Conservation (phyloP, 805 yeast genomes). For the Pichia thaimueangensis region DNA sequence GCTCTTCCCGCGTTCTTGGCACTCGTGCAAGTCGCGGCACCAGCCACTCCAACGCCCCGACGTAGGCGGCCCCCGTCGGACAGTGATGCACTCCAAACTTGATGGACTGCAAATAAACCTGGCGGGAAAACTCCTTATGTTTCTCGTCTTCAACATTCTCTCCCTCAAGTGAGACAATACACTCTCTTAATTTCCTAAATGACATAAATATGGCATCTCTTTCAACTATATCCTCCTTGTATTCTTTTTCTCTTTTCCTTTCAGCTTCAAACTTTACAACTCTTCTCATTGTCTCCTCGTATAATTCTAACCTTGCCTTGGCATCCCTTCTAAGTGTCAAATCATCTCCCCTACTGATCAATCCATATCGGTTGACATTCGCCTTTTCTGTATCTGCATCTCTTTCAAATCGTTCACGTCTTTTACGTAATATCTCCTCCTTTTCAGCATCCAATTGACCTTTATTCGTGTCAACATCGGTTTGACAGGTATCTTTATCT, state of each 20-base stretch:
- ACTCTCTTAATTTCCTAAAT: constrained; percentile 50
- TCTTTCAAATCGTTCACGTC: constrained; percentile 27
- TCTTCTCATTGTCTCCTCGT: constrained; percentile 31
- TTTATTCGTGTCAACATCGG: not conserved
- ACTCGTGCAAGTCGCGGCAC: too few relatives aligned
- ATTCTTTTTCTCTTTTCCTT: too few relatives aligned
- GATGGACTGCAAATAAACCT: not conserved
- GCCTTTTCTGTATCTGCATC: constrained; percentile 16
- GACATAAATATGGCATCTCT: constrained; percentile 32
- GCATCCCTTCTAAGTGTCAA: constrained; percentile 39
- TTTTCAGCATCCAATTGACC: not conserved
- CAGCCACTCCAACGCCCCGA: not conserved
- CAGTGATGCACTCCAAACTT: not conserved
- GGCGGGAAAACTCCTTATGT: constrained; percentile 32
- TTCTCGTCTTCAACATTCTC: constrained; percentile 24
- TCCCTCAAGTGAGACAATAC: constrained; percentile 31
- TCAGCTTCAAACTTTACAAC: too few relatives aligned
- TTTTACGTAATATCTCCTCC: constrained; percentile 16
- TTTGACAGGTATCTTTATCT: not conserved
- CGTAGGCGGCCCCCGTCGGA: not conserved
- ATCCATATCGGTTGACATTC: constrained; percentile 35
- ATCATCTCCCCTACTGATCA: constrained; percentile 57
- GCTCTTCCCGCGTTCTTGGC: too few relatives aligned
- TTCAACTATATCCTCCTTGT: not conserved
- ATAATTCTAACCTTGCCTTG: constrained; percentile 35